phyloP scores from a whole-genome alignment of 2,329 filamentous ascomycete species.

The Paramyrothecium sp. region DNA sequence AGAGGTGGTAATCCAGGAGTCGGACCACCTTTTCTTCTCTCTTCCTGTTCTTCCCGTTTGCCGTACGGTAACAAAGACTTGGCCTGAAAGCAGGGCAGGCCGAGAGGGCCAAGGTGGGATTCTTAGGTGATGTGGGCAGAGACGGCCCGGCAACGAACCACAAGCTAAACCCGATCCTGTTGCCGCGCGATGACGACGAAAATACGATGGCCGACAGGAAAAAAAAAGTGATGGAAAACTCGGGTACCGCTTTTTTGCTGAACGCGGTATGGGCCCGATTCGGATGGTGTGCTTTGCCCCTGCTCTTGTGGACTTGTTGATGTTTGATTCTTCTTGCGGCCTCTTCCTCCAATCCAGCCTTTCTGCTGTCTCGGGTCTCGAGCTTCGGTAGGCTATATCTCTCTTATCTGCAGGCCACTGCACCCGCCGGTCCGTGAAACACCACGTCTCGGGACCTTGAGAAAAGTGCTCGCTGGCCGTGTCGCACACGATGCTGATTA shows the following conservation, averaged over 20 bases:
- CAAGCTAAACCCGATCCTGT: background rate
- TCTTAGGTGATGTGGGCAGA: background rate
- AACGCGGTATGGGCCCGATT: background rate
- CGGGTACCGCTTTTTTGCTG: background rate
- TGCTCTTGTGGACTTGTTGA: constrained; percentile 1
- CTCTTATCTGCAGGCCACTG: background rate
- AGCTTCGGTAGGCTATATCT: constrained; percentile 5
- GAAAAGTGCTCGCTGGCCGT: background rate
- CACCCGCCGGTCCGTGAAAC: background rate
- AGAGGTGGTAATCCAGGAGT: background rate
- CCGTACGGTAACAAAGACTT: background rate
- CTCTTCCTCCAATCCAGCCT: constrained; percentile 2
- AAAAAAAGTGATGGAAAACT: constrained; percentile 6
- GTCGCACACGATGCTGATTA: background rate
- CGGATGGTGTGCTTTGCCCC: background rate
- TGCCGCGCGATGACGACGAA: background rate
- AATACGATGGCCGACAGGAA: background rate
- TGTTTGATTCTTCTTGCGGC: constrained; percentile 1
- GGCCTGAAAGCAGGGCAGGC: background rate
- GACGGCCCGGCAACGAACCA: constrained; percentile 12
- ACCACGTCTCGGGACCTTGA: background rate
- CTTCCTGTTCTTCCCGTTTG: background rate
- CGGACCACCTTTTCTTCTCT: background rate
- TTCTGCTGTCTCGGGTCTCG: constrained; percentile 1
- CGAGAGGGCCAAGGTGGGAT: background rate